Base-by-base conservation (phyloP, 345 rosid species). In the Arabis alpina region DNA sequence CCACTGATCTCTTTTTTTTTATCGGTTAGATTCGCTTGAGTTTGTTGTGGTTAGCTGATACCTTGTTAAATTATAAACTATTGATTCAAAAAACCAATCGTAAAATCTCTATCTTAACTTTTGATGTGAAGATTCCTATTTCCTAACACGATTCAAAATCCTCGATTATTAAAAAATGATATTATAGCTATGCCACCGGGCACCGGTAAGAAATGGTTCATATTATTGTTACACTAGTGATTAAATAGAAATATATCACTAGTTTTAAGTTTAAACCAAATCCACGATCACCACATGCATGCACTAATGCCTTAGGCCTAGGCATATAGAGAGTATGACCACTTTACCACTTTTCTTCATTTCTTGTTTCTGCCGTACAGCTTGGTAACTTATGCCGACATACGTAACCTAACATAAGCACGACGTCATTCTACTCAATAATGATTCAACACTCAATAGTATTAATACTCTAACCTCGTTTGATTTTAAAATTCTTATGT, bases 371-470 rank as follows among this genome's bases (percentile, higher is more conserved):
- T 1, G 23, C 23, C 23, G 23, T 19, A 19, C 23, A 19, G 2
- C n/a, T 14, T 28, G 40, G 11, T 34, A 34, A 34, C 68, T 61
- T 62, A 34, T 62, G 76, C 69, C 69, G 63, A 72, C 76, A 62
- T 64, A 64, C 68, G 68, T 64, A 48, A 34, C 68, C 19, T 49
- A 9, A 48, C 68, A 62, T 28, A 34, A 72, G 63, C 70, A 44
- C 53, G 53, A 72, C 64, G 53, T 44, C 69, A 36, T 6, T 34
- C 6, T 34, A 34, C 37, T 34, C 8, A 34, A 34, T 34, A 34
- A 34, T 34, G 6, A 5, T 34, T 34, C 68, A 63, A 48, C 67
- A 47, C 19, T 34, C 7, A 36, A 36, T 36, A 32, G 36, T 32
- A 1, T 3, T 28, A 6, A 3, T 47, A 62, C 3, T 30, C 15